Conservation (phyloP, 345 rosid genomes). For the Camelina hispida region DNA sequence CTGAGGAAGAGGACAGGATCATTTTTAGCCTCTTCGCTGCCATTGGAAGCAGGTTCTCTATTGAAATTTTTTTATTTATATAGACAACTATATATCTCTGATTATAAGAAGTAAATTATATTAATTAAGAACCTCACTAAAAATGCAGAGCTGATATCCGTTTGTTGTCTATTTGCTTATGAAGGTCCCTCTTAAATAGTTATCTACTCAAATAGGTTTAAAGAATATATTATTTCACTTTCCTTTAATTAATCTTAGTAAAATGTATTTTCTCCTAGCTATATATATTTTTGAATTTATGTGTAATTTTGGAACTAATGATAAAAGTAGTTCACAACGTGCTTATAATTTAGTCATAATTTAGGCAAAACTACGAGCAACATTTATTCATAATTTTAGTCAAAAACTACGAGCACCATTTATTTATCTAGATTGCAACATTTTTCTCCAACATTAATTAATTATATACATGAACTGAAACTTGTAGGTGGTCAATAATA, state of each 20-base stretch:
- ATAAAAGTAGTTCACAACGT: neutral
- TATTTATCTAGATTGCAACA: conserved; percentile 26
- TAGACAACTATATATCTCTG: neutral
- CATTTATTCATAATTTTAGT: conserved; percentile 30
- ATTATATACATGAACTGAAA: conserved; percentile 19
- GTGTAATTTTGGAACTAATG: conserved; percentile 1
- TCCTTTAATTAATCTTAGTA: neutral
- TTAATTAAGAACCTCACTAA: neutral
- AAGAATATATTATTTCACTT: neutral
- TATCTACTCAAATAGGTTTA: conserved; percentile 31
- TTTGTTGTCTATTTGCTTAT: conserved; percentile 27
- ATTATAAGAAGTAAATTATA: neutral
- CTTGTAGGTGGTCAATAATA: conserved; percentile 92
- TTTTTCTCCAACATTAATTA: conserved; percentile 28
- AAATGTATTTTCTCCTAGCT: neutral
- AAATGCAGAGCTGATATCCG: neutral
- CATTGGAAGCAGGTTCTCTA: conserved; percentile 90
- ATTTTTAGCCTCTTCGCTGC: conserved; percentile 75
- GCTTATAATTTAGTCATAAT: neutral
- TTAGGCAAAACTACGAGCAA: conserved; percentile 36
- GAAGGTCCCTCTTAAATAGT: conserved; percentile 24
- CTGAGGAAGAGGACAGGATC: conserved; percentile 80
- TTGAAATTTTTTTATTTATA: neutral
- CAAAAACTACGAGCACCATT: conserved; percentile 31
- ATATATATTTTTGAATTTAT: neutral